Base-by-base conservation (phyloP, 75 land plant species). In the Cryptomeria japonica region DNA sequence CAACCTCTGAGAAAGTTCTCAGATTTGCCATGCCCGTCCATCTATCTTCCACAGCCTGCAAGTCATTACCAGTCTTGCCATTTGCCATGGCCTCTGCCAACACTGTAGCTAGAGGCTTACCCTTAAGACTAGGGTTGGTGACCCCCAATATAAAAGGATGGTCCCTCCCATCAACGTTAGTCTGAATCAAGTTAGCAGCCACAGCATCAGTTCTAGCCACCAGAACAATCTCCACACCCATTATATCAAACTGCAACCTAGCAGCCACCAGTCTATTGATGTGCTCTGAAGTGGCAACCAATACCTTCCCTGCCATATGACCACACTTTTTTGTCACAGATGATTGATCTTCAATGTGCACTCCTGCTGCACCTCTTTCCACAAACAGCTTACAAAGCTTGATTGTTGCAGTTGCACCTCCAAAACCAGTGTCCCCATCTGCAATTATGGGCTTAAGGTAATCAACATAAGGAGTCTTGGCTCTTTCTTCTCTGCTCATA, bases 261-360 rank as follows among this genome's bases (percentile, higher is more conserved):
- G 96, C 96, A 28, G 99, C 99, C 1, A 96, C 95, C 28, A 97
- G 96, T 28, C 99, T 84, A 79, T 95, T 97, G 87, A 96, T 93
- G 86, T 97, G 99, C 87, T 97, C 99, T 49, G 89, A 86, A 13
- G 94, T 91, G 5, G 96, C 47, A 42, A 97, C 99, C 70, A 97
- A 90, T 79, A 97, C 99, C 72, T 97, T 97, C 13, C 99, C 99
- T 13, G 98, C 96, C 99, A 97, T 97, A 91, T 97, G 99, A 5
- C 99, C 99, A 79, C 96, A 95, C 53, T 95, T 95, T 89, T 95
- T 95, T 8, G 96, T 95, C 38, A 92, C 89, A 0, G 96, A 93
- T 1, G 93, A 90, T 85, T 95, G 96, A 85, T 95, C 96, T 89
- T 95, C 96, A 32, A 95, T 93, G 88, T 97, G 99, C 39, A 96